Percentiles rank a stretch among this genome's conserved stretches.
These are phyloP conservation scores for Cercis canadensis DNA, from an alignment of 306 rosid species.

Conservation along the genomic window DNA sequence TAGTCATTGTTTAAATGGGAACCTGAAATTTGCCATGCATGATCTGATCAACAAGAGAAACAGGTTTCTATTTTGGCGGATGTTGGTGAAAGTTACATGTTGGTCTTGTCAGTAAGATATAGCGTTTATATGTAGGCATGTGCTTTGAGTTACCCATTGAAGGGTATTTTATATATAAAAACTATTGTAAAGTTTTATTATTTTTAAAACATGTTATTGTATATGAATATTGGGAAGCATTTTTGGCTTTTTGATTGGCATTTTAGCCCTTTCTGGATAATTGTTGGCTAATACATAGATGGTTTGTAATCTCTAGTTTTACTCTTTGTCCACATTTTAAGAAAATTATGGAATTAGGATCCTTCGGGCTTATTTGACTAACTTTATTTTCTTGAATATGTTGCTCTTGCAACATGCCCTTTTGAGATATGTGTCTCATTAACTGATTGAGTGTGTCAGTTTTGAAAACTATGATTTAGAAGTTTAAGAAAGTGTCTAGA, in stretches of 20 bases:
- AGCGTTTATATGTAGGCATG: slow-evolving; percentile 32
- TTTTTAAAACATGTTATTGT: slow-evolving; percentile 37
- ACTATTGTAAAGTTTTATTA: slow-evolving; percentile 43
- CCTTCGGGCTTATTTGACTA: slow-evolving; percentile 20
- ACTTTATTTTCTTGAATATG: slow-evolving; percentile 4
- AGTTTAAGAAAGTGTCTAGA: slow-evolving; percentile 17
- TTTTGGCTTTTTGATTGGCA: slow-evolving; percentile 29
- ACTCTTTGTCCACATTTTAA: background rate
- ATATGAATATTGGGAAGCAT: slow-evolving; percentile 47
- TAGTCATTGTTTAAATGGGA: slow-evolving; percentile 27
- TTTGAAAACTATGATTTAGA: background rate
- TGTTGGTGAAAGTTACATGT: slow-evolving; percentile 25
- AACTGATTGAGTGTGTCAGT: background rate
- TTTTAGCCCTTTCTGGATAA: slow-evolving; percentile 10
- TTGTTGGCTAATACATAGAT: slow-evolving; percentile 21
- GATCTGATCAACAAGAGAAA: slow-evolving; percentile 29
- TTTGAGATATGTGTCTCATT: slow-evolving; percentile 4
- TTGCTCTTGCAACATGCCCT: slow-evolving; percentile 11
- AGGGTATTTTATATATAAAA: slow-evolving; percentile 14
- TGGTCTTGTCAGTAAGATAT: slow-evolving; percentile 31
- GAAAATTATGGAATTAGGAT: background rate
- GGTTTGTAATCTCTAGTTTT: background rate
- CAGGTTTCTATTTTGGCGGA: slow-evolving; percentile 23
- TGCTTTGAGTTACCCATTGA: slow-evolving; percentile 36
- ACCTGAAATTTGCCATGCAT: slow-evolving; percentile 12